Conservation (phyloP, 2,329 filamentous ascomycete genomes). For the Trichoderma koningiopsis region DNA sequence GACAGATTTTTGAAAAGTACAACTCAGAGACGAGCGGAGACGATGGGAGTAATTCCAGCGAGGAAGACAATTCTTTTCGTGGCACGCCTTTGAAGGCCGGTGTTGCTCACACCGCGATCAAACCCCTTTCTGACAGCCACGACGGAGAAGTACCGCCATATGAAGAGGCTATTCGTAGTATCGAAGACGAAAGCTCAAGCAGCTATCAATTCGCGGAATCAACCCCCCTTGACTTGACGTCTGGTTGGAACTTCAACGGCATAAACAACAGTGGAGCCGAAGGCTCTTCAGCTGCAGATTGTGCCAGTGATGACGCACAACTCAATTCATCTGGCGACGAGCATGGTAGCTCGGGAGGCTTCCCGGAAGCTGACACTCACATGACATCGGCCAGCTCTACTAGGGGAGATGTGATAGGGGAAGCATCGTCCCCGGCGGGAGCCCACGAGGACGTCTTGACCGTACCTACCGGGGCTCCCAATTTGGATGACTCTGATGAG, state of each 20-base stretch:
- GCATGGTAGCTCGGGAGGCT: conserved; percentile 29
- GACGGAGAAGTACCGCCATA: conserved; percentile 42
- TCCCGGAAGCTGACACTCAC: conserved; percentile 37
- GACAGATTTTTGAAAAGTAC: conserved; percentile 68
- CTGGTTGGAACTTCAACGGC: conserved; percentile 52
- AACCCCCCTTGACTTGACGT: conserved; percentile 39
- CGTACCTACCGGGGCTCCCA: conserved; percentile 42
- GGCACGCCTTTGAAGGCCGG: not conserved
- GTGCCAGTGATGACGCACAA: conserved; percentile 49
- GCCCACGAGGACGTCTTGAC: conserved; percentile 43
- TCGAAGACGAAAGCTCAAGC: conserved; percentile 52
- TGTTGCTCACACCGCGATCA: conserved; percentile 32
- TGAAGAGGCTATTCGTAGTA: conserved; percentile 38
- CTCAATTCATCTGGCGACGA: conserved; percentile 45
- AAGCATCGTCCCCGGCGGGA: conserved; percentile 1
- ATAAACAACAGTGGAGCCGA: conserved; percentile 39
- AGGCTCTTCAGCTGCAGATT: conserved; percentile 41
- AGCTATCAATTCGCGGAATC: conserved; percentile 36
- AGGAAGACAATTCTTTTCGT: conserved; percentile 63
- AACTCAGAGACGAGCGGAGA: conserved; percentile 53
- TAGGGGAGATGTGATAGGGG: conserved; percentile 9
- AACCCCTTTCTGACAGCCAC: conserved; percentile 32
- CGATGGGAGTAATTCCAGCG: conserved; percentile 64
- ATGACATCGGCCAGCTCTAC: conserved; percentile 33
- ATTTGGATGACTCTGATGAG: conserved; percentile 46